These are phyloP conservation scores for Yamagishiella unicocca DNA, from an alignment of 139 green algal genomes.

Conservation along the genomic window DNA sequence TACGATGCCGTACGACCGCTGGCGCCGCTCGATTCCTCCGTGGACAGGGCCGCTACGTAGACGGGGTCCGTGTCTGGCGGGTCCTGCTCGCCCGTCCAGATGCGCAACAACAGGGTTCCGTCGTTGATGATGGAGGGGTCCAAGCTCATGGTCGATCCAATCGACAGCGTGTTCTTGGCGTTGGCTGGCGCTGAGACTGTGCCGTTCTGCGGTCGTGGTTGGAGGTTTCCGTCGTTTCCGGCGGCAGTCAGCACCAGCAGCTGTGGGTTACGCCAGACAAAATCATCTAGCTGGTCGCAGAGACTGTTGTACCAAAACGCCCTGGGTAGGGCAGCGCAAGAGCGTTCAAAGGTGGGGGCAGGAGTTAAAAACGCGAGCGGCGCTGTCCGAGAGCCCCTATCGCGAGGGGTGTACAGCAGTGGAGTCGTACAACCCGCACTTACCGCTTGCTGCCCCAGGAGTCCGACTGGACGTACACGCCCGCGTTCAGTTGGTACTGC, in stretches of 20 bases:
- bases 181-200: constrained; percentile 83
- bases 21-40: no score
- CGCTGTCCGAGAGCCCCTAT: no score
- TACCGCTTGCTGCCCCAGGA: constrained; percentile 34
- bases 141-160: constrained; percentile 76
- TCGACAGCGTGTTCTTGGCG: constrained; percentile 84
- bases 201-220: constrained; percentile 45
- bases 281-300: constrained; percentile 1
- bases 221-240: constrained; percentile 71
- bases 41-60: background rate
- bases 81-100: background rate
- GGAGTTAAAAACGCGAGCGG: no score
- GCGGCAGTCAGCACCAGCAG: constrained; percentile 65
- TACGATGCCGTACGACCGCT: no score
- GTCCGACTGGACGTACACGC: constrained; percentile 70
- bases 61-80: background rate
- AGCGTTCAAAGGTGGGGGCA: background rate
- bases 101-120: background rate
- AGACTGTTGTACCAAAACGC: constrained; percentile 29
- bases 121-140: background rate
- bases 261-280: constrained; percentile 31
- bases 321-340: background rate
- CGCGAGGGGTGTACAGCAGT: no score
- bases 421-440: background rate
- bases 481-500: constrained; percentile 66